Evolutionary conservation across 768 basidiomycete species (phyloP), one percentile per base, ranked within the genome.

Genomic region (Mycena venus): DNA sequence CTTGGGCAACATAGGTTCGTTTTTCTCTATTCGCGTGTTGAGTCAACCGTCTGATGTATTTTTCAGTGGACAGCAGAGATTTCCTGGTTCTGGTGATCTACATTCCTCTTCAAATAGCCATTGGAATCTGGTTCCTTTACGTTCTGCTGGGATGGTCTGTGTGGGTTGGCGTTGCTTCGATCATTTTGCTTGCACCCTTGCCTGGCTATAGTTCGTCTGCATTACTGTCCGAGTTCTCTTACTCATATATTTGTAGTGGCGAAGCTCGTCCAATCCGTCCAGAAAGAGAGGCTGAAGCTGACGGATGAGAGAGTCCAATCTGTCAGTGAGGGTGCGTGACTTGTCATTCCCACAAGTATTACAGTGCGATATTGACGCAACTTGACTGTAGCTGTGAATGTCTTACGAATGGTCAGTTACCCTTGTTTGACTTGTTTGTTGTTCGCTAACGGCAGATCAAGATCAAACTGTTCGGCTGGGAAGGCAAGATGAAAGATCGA

Each of bases 341-440:
- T 23, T 9, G 10, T 81, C 80, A 75, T 53, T 81, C 77, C 10
- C 38, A n/a, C n/a, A n/a, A n/a, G 19, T 14, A 38, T 42, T 19
- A 14, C 12, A n/a, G 14, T 31, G 11, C 12, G 19, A 12, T 53
- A 11, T 29, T 34, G 12, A 63, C 17, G 21, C 17, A 6, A 4
- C 38, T n/a, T n/a, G 25, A 10, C 17, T 34, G 74, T 80, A 91
- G 91, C 85, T 8, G 85, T 91, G 78, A 88, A 87, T 66, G 89
- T 90, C 23, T 80, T 92, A 14, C 88, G 92, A 23, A 93, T 93
- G 90, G 85, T 93, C 79, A 92, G 93, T 80, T 82, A 1, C 9
- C 21, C 10, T 27, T 32, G 36, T 63, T n/a, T n/a, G n/a, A n/a
- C 27, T 49, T 5, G 14, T 31, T 34, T 15, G 12, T n/a, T 14